A percentile compares a stretch with the other conserved stretches of the same genome.
phyloP scores from a whole-genome alignment of 2,329 filamentous ascomycete genomes.

The Hymenoscyphus salicellus region DNA sequence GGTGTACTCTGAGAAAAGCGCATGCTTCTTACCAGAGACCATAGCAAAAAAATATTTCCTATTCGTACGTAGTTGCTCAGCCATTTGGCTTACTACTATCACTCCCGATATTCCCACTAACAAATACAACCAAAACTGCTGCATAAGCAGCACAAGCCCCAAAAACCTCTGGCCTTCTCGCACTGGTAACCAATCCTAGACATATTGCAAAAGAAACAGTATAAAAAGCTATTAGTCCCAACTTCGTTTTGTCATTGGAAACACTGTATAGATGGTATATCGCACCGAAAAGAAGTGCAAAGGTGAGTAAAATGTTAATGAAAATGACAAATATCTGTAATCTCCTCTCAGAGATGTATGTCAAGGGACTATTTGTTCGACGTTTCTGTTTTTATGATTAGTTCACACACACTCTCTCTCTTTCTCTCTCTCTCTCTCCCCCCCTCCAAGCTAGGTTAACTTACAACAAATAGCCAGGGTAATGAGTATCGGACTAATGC shows the following conservation, averaged over 20 bases:
- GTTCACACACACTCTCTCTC: no score
- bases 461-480: no score
- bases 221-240: conserved; percentile 24
- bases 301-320: background rate
- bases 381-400: no score
- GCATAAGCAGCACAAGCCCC: conserved; percentile 24
- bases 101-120: background rate
- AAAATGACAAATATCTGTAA: background rate
- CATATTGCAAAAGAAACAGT: conserved; percentile 25
- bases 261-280: background rate
- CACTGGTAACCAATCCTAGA: conserved; percentile 26
- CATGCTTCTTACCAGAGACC: no score
- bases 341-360: background rate
- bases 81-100: background rate
- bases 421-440: no score
- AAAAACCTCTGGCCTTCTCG: conserved; percentile 25
- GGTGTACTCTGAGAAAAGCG: no score
- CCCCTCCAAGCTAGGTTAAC: no score
- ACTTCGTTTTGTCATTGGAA: background rate
- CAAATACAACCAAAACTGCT: background rate
- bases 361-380: background rate
- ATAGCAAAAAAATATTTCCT: no score
- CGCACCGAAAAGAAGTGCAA: background rate
- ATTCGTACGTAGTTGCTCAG: background rate
- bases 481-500: no score